Base-by-base conservation (phyloP, 768 basidiomycete species). In the Gloeophyllum trabeum region DNA sequence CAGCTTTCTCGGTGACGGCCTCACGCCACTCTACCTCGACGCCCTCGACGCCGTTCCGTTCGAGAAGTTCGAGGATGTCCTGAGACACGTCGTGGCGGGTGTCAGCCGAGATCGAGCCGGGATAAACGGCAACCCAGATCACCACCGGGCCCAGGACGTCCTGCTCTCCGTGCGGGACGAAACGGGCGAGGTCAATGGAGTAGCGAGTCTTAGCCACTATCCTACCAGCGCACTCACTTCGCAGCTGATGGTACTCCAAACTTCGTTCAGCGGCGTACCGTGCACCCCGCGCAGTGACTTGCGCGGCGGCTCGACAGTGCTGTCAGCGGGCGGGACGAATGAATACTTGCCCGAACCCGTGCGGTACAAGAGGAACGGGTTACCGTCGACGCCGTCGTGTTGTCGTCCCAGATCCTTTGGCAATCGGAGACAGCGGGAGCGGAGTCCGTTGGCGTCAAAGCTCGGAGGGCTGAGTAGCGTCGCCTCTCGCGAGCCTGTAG, bases 1-100 rank as follows among this genome's bases (percentile, higher is more conserved):
- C 38, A 24, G 64, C 55, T 56, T 43, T 57, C 32, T 50, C 35
- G 28, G 57, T 46, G 10, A 44, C 16, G n/a, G 48, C 63, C 43
- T 65, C 58, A 47, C 53, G 55, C 65, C 63, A 68, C 41, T 66
- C 63, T 6, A 67, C 57, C 1, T 54, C 57, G n/a, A 53, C 63
- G 54, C 42, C 54, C 19, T 48, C 46, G 57, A 68, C 49, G 41
- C 51, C 43, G 39, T 34, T n/a, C 24, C 49, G 51, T 20, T 40
- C 43, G 48, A 69, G 65, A 49, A 68, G 53, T 18, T 24, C 7
- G 24, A 68, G 60, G 43, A 69, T 64, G 47, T 59, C 58, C 0
- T 51, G 58, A 5, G 65, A 54, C 28, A 56, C 61, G 39, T 66
- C 54, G 39, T 51, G 60, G 35, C 51, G 58, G 35, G 32, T 49